Evolutionary conservation across 345 rosid genomes (phyloP).

Genomic region (Crucihimalaya himalaica): DNA sequence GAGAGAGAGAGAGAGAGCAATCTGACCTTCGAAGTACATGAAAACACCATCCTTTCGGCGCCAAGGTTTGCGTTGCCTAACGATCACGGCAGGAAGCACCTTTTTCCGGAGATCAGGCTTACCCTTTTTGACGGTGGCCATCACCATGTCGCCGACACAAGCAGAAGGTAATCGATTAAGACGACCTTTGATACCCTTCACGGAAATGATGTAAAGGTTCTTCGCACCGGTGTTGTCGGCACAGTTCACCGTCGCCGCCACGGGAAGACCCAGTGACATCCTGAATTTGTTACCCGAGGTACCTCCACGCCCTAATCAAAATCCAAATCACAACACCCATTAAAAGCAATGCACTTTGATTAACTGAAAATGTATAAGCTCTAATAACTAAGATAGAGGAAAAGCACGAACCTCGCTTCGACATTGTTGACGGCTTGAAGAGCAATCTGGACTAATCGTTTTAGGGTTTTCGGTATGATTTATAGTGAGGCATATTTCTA

Average conservation of each 20-base stretch:
- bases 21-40: constrained; percentile 94
- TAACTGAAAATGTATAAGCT: background rate
- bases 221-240: constrained; percentile 97
- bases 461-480: constrained; percentile 26
- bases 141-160: constrained; percentile 96
- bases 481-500: constrained; percentile 12
- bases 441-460: background rate
- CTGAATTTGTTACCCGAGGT: constrained; percentile 95
- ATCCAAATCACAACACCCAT: background rate
- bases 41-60: constrained; percentile 98
- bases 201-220: constrained; percentile 92
- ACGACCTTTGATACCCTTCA: constrained; percentile 94
- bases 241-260: constrained; percentile 97
- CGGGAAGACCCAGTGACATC: constrained; percentile 98
- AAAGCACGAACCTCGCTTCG: constrained; percentile 73
- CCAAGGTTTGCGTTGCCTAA: constrained; percentile 95
- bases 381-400: background rate
- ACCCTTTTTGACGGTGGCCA: constrained; percentile 98
- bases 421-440: constrained; percentile 62
- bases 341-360: background rate
- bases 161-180: constrained; percentile 90
- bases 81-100: constrained; percentile 96
- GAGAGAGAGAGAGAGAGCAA: no score
- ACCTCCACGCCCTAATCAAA: constrained; percentile 78
- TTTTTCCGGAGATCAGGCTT: constrained; percentile 94